Conservation (phyloP, 495 filamentous ascomycete genomes). For the Parathielavia appendiculata region DNA sequence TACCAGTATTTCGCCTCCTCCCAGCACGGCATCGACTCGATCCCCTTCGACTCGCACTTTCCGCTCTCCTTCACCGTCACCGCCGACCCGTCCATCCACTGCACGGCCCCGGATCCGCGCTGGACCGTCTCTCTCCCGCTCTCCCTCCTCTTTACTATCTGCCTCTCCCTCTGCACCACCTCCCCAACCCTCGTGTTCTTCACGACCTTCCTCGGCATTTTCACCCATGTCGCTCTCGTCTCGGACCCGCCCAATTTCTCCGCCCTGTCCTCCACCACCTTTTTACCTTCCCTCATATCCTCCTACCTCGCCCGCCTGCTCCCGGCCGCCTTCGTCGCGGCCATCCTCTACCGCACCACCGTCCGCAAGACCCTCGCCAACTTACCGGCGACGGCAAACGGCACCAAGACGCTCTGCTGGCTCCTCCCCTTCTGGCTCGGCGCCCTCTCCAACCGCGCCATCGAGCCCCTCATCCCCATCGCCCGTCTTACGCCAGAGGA, state of each 20-base stretch:
- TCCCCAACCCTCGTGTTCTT: conserved; percentile 67
- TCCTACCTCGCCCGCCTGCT: conserved; percentile 65
- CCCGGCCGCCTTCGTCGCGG: conserved; percentile 69
- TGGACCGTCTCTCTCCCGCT: conserved; percentile 65
- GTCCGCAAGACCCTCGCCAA: conserved; percentile 50
- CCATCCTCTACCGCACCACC: conserved; percentile 66
- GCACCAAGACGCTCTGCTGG: conserved; percentile 52
- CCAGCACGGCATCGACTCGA: conserved; percentile 60
- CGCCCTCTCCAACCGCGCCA: conserved; percentile 75
- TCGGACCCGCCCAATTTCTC: conserved; percentile 61
- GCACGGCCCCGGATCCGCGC: conserved; percentile 52
- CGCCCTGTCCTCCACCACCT: conserved; percentile 54
- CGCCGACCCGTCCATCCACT: conserved; percentile 6
- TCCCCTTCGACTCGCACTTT: conserved; percentile 69
- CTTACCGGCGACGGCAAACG: conserved; percentile 33
- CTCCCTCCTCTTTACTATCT: conserved; percentile 59
- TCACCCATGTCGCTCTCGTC: conserved; percentile 72
- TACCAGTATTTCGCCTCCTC: conserved; percentile 55
- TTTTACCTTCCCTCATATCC: conserved; percentile 81
- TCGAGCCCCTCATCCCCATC: conserved; percentile 72
- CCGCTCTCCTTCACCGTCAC: conserved; percentile 68
- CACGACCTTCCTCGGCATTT: conserved; percentile 64
- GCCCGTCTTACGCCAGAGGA: conserved; percentile 71
- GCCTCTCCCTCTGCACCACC: conserved; percentile 64
- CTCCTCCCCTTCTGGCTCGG: conserved; percentile 73